Base-by-base conservation (phyloP, 352 stramenopile genomes). In the Pythium insidiosum region DNA sequence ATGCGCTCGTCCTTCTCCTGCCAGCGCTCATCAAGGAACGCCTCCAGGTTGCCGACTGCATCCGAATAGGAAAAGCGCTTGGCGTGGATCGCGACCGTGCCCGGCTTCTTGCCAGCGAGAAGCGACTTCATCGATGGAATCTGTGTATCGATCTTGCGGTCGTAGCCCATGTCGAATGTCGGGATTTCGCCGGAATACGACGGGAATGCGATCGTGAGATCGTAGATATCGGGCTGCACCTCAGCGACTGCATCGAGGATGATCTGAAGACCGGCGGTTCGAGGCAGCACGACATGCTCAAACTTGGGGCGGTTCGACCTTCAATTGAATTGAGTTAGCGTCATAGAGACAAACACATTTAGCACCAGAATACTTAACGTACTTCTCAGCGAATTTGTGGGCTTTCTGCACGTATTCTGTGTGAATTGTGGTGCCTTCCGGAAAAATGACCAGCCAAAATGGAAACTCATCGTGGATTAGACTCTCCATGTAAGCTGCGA, bases 341-440 rank as follows among this genome's bases (percentile, higher is more conserved):
- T n/a, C n/a, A n/a, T n/a, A n/a, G n/a, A n/a, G n/a, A n/a, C n/a
- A n/a, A n/a, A n/a, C n/a, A n/a, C n/a, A n/a, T n/a, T n/a, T n/a
- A n/a, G n/a, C n/a, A n/a, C n/a, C n/a, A 4, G 34, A 23, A 35
- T 4, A 33, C 19, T 15, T 20, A 3, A 56, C 68, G 54, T 87
- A 82, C 56, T 84, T 70, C 45, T 89, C 71, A 0, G 92, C 94
- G 68, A 96, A 98, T 13, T 68, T 67, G 37, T 91, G 74, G 30
- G 83, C 96, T 48, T 97, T 97, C 41, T 64, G 63, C 19, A 97
- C 66, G 22, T 86, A 86, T 48, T 92, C 80, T 15, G 58, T 59
- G 59, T 95, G 84, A 43, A 96, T 91, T 11, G 86, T 96, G n/a
- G 82, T 96, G 29, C 86, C 87, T 50, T 96, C 87, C 0, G 84